Base-by-base conservation (phyloP, 129 eudicot species). In the Chrysanthemum makinoi region DNA sequence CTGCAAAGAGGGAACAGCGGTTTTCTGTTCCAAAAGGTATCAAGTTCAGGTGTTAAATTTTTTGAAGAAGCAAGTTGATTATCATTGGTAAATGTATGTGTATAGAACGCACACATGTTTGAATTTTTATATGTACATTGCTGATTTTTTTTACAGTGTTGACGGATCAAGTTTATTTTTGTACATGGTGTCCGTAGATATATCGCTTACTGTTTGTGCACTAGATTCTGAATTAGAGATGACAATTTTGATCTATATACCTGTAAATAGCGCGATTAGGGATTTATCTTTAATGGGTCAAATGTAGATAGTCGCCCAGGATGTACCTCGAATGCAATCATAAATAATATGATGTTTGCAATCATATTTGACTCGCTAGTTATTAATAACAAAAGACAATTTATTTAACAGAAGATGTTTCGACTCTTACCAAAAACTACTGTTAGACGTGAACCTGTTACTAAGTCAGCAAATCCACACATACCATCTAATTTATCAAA, bases 11-110 rank as follows among this genome's bases (percentile, higher is more conserved):
- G 78, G 97, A 85, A 14, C 86, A 61, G 49, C 71, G 80, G 80
- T 87, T 83, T 69, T 70, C 84, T 70, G 78, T 87, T 69, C 79
- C 88, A 74, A 89, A 79, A 93, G 98, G 98, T 91, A 73, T 75
- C 12, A 35, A 57, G 68, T 18, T 68, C 66, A 3, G 46, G 46
- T 39, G 46, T 17, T 7, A 70, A 22, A 10, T 63, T 22, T 30
- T 61, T 60, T 18, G 63, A 58, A 20, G 76, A 72, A 22, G 47
- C 39, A 68, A 48, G 14, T 76, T 50, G 47, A 35, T 59, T 10
- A 19, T 20, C 76, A 72, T 59, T 58, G 65, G 11, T n/a, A 73
- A 33, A 33, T 13, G 24, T 65, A 43, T 56, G 62, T 28, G 20
- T 56, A 56, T 17, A 56, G 7, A 56, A 15, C 9, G 11, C 20